Evolutionary conservation across 1,284 basidiomycete genomes (phyloP), one percentile per base, ranked within the genome.

Genomic region (Puccinia novopanici): DNA sequence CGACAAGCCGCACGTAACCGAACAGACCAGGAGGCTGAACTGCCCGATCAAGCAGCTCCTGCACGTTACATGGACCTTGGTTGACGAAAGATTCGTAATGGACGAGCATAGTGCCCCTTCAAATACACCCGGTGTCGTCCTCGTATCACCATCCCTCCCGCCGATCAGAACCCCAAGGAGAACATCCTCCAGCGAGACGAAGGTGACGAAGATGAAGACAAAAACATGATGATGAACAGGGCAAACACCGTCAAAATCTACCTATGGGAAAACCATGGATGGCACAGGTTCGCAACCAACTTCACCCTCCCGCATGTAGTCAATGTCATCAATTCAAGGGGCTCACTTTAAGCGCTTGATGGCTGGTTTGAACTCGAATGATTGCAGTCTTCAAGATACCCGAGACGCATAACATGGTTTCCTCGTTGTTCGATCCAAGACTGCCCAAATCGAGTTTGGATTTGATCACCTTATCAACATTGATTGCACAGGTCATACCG

Each of bases 381-480:
- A 22, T 19, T 27, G 5, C 50, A 95, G 95, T 97, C 15, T 99
- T 99, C 86, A 90, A 90, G 76, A 95, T 98, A 52, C 96, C 96
- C 12, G 92, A 93, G 59, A 99, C 97, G 0, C 93, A 97, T 85
- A 94, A 97, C 85, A 94, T 98, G 81, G 86, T 99, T 81, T 94
- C 94, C 4, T 92, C 92, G 9, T 89, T 99, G 34, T 93, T 97
- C 85, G 90, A 95, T 85, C 97, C 95, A 2, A 88, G 90, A 5
- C 91, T 93, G 84, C 92, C 92, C 3, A 98, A 98, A 86, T 95
- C 94, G 50, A 92, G 95, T 83, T 88, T 99, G 75, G 96, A 98
- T 86, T 86, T 96, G 27, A 87, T 97, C 82, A 98, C 94, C 82
- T 87, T 98, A 34, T 89, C 89, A 5, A 88, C 94, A 5, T 90